Conservation (phyloP, 257 asterid species). For the Parsonsia alboflavescens region DNA sequence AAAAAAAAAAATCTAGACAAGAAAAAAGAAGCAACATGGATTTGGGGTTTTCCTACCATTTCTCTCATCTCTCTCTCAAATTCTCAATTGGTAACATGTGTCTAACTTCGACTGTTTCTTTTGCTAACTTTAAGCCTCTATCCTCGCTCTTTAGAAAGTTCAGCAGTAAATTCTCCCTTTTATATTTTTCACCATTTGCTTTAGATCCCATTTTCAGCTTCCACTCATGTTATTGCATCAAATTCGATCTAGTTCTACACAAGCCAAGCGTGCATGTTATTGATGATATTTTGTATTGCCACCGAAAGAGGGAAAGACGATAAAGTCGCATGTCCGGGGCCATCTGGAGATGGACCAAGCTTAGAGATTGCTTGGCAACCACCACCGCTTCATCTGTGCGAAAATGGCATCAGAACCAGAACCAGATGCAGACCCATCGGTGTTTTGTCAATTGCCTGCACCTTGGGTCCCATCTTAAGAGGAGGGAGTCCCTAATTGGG, state of each 20-base stretch:
- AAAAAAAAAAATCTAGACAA: too few species aligned
- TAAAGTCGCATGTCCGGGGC: constrained; percentile 3
- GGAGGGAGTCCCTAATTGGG: constrained; percentile 54
- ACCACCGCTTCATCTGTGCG: neutral
- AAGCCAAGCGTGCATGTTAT: neutral
- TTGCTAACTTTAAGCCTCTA: constrained; percentile 1
- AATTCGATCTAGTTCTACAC: neutral
- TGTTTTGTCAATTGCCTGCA: constrained; percentile 44
- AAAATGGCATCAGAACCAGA: constrained; percentile 13
- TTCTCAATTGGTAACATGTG: neutral
- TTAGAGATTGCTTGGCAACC: constrained; percentile 10
- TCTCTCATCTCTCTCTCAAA: constrained; percentile 11
- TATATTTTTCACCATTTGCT: neutral
- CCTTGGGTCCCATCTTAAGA: constrained; percentile 37
- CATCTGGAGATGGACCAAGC: constrained; percentile 12
- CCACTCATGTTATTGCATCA: too few species aligned
- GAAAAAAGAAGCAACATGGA: neutral
- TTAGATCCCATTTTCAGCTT: neutral
- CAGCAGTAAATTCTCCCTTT: neutral
- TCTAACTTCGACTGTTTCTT: neutral
- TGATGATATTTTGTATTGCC: neutral
- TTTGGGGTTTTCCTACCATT: constrained; percentile 3
- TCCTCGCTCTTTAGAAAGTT: neutral
- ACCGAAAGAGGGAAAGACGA: too few species aligned
- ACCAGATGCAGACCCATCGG: constrained; percentile 25